Evolutionary conservation across 2,329 filamentous ascomycete species (phyloP).

Genomic region (Dichotomopilus funicola): DNA sequence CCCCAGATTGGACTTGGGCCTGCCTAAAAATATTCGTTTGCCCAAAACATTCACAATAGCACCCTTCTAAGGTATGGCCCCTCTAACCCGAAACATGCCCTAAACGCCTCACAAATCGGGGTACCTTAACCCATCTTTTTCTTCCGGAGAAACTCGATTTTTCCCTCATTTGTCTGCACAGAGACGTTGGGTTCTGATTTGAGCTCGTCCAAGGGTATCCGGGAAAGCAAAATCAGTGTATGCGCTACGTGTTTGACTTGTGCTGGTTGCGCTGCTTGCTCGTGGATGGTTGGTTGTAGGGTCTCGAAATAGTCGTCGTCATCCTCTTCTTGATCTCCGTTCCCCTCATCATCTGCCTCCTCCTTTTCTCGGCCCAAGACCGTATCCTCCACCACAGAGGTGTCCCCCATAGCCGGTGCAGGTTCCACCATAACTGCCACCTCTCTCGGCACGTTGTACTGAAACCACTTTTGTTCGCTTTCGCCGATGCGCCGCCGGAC

Average conservation of each 20-base stretch:
- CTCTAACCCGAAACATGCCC: too few species aligned
- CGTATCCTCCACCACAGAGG: conserved; percentile 36
- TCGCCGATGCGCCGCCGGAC: conserved; percentile 50
- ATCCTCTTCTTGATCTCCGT: conserved; percentile 19
- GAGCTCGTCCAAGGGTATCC: conserved; percentile 48
- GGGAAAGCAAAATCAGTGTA: conserved; percentile 55
- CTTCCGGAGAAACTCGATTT: conserved; percentile 24
- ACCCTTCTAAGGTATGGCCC: too few species aligned
- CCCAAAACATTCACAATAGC: too few species aligned
- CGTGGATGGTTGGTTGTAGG: conserved; percentile 47
- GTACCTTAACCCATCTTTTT: conserved; percentile 19
- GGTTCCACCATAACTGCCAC: conserved; percentile 30
- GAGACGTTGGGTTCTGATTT: conserved; percentile 42
- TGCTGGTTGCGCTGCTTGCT: conserved; percentile 41
- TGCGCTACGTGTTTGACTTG: conserved; percentile 43
- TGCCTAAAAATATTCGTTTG: too few species aligned
- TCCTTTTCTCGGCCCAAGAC: conserved; percentile 29
- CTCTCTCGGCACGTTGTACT: conserved; percentile 53
- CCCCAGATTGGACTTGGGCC: too few species aligned
- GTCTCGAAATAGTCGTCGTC: conserved; percentile 47
- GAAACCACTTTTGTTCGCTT: conserved; percentile 43
- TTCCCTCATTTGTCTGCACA: conserved; percentile 38
- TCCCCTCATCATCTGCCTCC: conserved; percentile 26
- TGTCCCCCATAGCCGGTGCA: conserved; percentile 17
- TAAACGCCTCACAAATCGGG: too few species aligned